Evolutionary conservation across 2,329 filamentous ascomycete genomes (phyloP), one percentile per base, ranked within the genome.

Genomic region (Cladosporium halotolerans): DNA sequence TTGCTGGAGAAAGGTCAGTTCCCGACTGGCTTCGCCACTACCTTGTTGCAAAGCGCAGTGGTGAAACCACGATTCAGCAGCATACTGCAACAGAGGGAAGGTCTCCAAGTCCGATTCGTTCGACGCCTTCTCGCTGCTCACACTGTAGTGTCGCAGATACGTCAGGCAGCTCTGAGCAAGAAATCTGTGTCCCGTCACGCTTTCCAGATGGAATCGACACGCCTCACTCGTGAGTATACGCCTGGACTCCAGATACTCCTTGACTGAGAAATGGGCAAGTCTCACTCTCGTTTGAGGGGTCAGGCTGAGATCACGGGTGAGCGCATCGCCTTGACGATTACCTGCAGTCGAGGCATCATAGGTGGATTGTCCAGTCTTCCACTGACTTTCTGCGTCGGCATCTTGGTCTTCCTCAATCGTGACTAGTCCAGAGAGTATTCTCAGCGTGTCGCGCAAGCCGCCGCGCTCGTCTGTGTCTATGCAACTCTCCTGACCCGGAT

Each of bases 221-320:
- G 53, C 52, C 18, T 16, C 43, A 16, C 57, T 50, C 9, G 8
- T 34, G 28, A 14, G 39, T 47, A 59, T 57, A 5, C 57, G 56
- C 31, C 48, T 10, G n/a, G 59, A 62, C 33, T 56, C 51, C n/a
- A 63, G 55, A 44, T 62, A 63, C 49, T 63, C 60, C 41, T 60
- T 52, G 2, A 63, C 58, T 5, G 60, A 60, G 47, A 62, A 62
- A 51, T 63, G 61, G 32, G 60, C 59, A 8, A 63, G 57, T 14
- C 57, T 49, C 6, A 63, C 49, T 38, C 28, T 48, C 6, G 51
- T 57, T 28, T 53, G 9, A 9, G 13, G 10, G 14, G n/a, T 36
- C 3, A 52, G 33, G 14, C 14, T 16, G 11, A 10, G 18, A 32
- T 28, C 41, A 31, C 14, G 14, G 9, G 18, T 28, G 2, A 2